phyloP scores from a whole-genome alignment of 2,329 filamentous ascomycete genomes.

The Penicillium aurantiogriseum region DNA sequence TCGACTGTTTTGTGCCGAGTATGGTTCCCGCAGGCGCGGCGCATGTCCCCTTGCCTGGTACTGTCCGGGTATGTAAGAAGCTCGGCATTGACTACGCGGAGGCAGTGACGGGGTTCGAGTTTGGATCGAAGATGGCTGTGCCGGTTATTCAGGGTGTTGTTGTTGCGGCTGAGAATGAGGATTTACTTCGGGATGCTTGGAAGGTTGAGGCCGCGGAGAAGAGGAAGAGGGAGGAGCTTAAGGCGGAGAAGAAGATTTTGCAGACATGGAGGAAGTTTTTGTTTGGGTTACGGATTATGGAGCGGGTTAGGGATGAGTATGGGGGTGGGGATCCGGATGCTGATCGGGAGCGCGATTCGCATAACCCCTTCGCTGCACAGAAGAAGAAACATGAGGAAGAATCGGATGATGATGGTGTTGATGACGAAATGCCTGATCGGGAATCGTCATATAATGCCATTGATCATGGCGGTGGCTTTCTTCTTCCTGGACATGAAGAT shows the following conservation, averaged over 20 bases:
- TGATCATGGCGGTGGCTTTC: slow-evolving; percentile 30
- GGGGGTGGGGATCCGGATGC: slow-evolving; percentile 50
- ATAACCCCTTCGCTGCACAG: slow-evolving; percentile 38
- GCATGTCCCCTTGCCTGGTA: slow-evolving; percentile 77
- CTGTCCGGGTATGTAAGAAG: slow-evolving; percentile 76
- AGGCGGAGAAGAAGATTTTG: slow-evolving; percentile 71
- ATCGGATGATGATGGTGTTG: slow-evolving; percentile 7
- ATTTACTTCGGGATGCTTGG: slow-evolving; percentile 73
- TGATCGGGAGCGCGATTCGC: slow-evolving; percentile 32
- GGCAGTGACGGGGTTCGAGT: slow-evolving; percentile 94
- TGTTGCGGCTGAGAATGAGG: slow-evolving; percentile 75
- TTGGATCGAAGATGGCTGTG: slow-evolving; percentile 89
- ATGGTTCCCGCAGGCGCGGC: slow-evolving; percentile 87
- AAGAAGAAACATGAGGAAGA: slow-evolving; percentile 8
- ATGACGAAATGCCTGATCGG: slow-evolving; percentile 12
- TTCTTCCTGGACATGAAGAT: slow-evolving; percentile 22
- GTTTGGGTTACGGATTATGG: slow-evolving; percentile 77
- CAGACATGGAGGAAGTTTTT: slow-evolving; percentile 82
- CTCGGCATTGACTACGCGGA: slow-evolving; percentile 87
- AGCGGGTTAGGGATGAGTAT: slow-evolving; percentile 75
- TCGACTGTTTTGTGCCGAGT: slow-evolving; percentile 88
- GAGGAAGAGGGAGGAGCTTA: slow-evolving; percentile 76
- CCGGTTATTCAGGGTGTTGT: slow-evolving; percentile 90
- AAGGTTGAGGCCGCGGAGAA: slow-evolving; percentile 73
- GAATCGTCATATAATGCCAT: slow-evolving; percentile 15